phyloP scores from a whole-genome alignment of 768 basidiomycete genomes.

The Omphalotus guepiniiformis region DNA sequence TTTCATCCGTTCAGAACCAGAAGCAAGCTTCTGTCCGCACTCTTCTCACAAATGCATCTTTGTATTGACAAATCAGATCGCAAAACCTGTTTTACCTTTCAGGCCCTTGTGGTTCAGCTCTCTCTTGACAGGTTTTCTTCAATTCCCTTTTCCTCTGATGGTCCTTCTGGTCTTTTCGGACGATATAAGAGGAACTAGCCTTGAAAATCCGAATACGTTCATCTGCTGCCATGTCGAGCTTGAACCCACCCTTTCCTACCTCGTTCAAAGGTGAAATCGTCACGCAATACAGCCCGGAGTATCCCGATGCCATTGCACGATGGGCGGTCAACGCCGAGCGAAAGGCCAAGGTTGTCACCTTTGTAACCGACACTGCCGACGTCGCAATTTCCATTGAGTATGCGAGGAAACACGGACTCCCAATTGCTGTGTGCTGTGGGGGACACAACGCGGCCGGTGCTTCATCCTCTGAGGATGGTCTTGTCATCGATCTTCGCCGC shows the following conservation, averaged over 20 bases:
- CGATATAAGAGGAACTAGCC: too few species aligned
- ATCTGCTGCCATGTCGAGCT: too few species aligned
- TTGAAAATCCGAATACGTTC: too few species aligned
- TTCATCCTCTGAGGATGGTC: constrained; percentile 33
- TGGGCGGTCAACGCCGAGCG: constrained; percentile 31
- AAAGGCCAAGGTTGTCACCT: constrained; percentile 30
- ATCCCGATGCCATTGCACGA: constrained; percentile 28
- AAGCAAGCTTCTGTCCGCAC: too few species aligned
- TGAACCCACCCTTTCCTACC: constrained; percentile 12
- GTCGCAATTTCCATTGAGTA: constrained; percentile 25
- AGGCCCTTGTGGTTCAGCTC: too few species aligned
- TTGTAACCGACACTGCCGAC: constrained; percentile 27
- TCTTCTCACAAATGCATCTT: too few species aligned
- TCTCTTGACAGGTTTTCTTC: too few species aligned
- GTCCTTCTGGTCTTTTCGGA: too few species aligned
- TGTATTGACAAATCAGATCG: too few species aligned
- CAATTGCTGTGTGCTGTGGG: constrained; percentile 33
- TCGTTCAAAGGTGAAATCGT: constrained; percentile 31
- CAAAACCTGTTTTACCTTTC: too few species aligned
- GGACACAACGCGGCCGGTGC: constrained; percentile 33
- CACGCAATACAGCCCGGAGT: constrained; percentile 23
- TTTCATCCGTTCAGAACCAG: too few species aligned
- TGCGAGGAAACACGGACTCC: constrained; percentile 21
- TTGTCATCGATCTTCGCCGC: constrained; percentile 36
- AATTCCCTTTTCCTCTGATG: too few species aligned